Percentiles rank a stretch among this genome's conserved stretches.
These are phyloP conservation scores for Hibiscus syriacus DNA, from an alignment of 345 rosid species.

Conservation along the genomic window DNA sequence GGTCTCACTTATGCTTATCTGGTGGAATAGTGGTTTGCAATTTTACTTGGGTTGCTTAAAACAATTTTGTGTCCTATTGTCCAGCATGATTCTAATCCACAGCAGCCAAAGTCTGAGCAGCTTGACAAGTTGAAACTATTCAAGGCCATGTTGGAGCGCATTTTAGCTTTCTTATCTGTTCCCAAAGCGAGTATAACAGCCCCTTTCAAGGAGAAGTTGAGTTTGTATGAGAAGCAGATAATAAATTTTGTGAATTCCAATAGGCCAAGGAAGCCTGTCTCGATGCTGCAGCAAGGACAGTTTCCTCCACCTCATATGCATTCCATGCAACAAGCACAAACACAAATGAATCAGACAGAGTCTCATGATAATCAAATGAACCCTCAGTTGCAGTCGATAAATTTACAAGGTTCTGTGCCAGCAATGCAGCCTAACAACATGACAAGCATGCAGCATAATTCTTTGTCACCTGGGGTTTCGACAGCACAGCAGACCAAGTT, in stretches of 20 bases:
- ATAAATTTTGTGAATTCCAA: conserved; percentile 39
- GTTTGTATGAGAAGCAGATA: conserved; percentile 70
- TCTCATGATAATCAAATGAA: conserved; percentile 42
- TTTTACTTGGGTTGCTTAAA: conserved; percentile 11
- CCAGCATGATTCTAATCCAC: conserved; percentile 43
- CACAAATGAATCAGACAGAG: conserved; percentile 45
- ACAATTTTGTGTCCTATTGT: conserved; percentile 28
- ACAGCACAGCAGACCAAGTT: conserved; percentile 57
- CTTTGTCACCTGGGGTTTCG: conserved; percentile 58
- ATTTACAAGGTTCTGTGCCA: conserved; percentile 30
- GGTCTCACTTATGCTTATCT: not conserved
- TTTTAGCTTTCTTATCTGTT: conserved; percentile 41
- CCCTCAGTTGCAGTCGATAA: conserved; percentile 42
- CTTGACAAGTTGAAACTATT: conserved; percentile 58
- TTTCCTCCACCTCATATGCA: conserved; percentile 60
- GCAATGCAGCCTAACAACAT: conserved; percentile 32
- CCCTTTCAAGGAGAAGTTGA: conserved; percentile 60
- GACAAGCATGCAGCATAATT: conserved; percentile 63
- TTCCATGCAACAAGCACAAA: conserved; percentile 50
- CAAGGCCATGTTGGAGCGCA: conserved; percentile 65
- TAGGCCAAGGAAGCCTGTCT: conserved; percentile 47
- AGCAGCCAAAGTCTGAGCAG: conserved; percentile 65
- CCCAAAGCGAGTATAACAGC: conserved; percentile 41
- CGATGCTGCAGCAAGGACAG: conserved; percentile 56
- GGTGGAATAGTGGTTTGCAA: not conserved